Evolutionary conservation across 331 rosid genomes (phyloP), one percentile per base, ranked within the genome.

Genomic region (Stylosanthes scabra): DNA sequence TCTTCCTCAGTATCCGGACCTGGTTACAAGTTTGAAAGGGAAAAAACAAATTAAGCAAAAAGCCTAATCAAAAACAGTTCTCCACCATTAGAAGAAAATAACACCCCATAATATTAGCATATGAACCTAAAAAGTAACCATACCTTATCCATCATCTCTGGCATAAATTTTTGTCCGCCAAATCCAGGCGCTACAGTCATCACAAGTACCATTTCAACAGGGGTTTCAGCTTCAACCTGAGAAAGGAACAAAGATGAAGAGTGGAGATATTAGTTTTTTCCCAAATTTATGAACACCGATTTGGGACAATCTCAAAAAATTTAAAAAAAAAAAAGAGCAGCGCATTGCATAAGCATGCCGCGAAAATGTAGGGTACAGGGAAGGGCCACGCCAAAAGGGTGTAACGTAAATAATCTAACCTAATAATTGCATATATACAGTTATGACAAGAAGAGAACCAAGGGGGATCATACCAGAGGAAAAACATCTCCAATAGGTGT

Each of bases 141-240:
- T 70, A 89, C 99, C 91, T 94, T 94, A 66, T 89, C 96, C 99
- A 95, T 95, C 74, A 46, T 90, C 75, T 90, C 88, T 3, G 91
- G 90, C 92, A 90, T 92, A 85, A 89, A 95, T 71, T 95, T 92
- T 70, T 92, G 99, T 73, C 98, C 98, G 34, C 96, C 97, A 78
- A 95, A 95, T 71, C 99, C 98, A 78, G 99, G 99, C 80, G 84
- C 97, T 6, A 94, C 99, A 15, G 97, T 95, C 99, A 90, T 90
- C 66, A 95, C 97, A 74, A 95, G 99, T 86, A 92, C 98, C 96
- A 92, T 77, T 78, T 87, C 97, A 65, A 88, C 98, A 54, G 85
- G 90, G 80, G 74, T 64, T 82, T 95, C 97, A 52, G 88, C 86
- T 77, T 95, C 97, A 77, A 92, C 77, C 99, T 90, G 87, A 61